Conservation (phyloP, 148 eudicot species). For the Tetragonia tetragonoides region DNA sequence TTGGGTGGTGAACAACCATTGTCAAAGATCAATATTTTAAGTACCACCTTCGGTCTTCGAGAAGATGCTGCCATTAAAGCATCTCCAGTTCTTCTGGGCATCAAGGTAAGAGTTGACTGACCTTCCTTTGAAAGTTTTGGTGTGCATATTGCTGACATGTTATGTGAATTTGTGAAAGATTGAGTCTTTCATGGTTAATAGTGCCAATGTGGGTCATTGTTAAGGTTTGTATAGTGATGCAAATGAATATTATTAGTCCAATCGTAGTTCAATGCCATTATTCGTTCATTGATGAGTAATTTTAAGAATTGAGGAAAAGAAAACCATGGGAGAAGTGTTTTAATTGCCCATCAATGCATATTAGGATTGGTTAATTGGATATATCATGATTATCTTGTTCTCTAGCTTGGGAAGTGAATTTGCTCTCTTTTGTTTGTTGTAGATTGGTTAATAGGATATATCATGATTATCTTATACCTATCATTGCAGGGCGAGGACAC, state of each 20-base stretch:
- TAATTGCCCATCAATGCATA: too few relatives aligned
- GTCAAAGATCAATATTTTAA: constrained; percentile 35
- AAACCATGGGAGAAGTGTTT: too few relatives aligned
- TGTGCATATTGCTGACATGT: background rate
- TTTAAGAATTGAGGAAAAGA: background rate
- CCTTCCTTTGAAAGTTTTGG: constrained; percentile 8
- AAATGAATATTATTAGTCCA: too few relatives aligned
- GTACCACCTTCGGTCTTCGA: constrained; percentile 21
- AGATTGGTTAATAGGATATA: background rate
- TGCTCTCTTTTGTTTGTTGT: background rate
- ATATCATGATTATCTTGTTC: too few relatives aligned
- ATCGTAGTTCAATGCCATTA: background rate
- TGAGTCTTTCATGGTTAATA: background rate
- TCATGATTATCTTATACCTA: constrained; percentile 1
- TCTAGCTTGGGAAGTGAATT: background rate
- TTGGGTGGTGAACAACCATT: constrained; percentile 35
- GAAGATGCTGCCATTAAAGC: constrained; percentile 28
- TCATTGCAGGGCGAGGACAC: constrained; percentile 65
- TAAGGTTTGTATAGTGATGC: background rate
- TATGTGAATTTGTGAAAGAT: background rate
- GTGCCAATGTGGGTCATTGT: background rate
- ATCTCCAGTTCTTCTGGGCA: constrained; percentile 31
- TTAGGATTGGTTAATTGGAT: background rate
- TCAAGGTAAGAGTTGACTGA: constrained; percentile 18
- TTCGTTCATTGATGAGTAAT: background rate